Conservation (phyloP, 2,329 filamentous ascomycete species). For the Colletotrichum karsti region DNA sequence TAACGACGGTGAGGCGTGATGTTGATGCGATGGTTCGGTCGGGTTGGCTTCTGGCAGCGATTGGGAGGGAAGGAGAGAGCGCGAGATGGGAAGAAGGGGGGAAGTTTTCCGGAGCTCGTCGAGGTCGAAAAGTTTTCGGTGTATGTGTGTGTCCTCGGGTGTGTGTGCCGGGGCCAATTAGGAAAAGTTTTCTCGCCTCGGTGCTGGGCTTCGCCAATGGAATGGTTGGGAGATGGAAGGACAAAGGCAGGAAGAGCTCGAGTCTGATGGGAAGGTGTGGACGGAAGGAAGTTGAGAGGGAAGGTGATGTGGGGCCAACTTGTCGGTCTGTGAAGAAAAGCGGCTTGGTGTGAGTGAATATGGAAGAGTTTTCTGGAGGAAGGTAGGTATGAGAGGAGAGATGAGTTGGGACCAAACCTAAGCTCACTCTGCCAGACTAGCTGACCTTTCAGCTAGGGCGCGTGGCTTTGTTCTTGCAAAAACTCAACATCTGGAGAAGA, state of each 20-base stretch:
- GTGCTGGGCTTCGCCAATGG: constrained; percentile 13
- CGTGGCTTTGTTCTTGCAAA: too few species aligned
- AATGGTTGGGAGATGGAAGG: not conserved
- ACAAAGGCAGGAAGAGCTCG: not conserved
- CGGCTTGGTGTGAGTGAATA: not conserved
- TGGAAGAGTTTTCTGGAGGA: not conserved
- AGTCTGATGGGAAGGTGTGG: constrained; percentile 4
- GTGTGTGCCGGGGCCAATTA: not conserved
- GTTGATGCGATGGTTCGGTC: not conserved
- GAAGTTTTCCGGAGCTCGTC: not conserved
- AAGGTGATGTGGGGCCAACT: not conserved
- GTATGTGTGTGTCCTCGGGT: not conserved
- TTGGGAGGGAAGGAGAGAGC: not conserved
- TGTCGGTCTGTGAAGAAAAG: not conserved
- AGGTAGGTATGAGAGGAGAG: not conserved
- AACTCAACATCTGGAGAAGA: too few species aligned
- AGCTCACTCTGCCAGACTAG: not conserved
- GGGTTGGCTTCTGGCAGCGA: not conserved
- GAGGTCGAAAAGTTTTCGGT: not conserved
- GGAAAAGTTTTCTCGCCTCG: not conserved
- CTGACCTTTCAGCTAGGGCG: not conserved
- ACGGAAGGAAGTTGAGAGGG: constrained; percentile 4
- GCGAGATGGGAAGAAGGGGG: not conserved
- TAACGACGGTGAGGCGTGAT: not conserved
- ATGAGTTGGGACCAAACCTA: not conserved